These are phyloP conservation scores for Mycena belliarum DNA, from an alignment of 768 basidiomycete species.

Conservation along the genomic window DNA sequence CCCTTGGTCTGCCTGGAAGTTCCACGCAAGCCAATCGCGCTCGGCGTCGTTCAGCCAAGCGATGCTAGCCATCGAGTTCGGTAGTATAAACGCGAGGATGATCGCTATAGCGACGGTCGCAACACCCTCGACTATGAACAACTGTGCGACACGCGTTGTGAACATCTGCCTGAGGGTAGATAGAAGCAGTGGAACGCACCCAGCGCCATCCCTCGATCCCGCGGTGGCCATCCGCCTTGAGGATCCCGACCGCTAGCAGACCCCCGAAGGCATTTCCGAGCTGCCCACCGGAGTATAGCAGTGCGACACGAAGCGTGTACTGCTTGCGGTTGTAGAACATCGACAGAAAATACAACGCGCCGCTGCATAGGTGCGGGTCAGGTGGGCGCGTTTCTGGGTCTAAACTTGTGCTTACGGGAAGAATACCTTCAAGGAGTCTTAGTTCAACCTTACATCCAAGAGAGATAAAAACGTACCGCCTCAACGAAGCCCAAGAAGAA, in stretches of 20 bases:
- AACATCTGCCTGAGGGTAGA: no score
- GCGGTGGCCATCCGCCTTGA: conserved; percentile 47
- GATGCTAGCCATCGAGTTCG: conserved; percentile 36
- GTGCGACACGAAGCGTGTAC: conserved; percentile 33
- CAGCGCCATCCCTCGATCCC: conserved; percentile 56
- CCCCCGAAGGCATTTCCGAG: conserved; percentile 56
- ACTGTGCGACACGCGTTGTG: conserved; percentile 31
- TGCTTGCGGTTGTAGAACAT: conserved; percentile 19
- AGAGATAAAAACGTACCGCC: no score
- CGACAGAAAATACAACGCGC: conserved; percentile 5
- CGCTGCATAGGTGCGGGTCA: conserved; percentile 1
- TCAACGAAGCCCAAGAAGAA: conserved; percentile 58
- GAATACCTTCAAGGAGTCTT: no score
- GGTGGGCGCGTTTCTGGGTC: conserved; percentile 18
- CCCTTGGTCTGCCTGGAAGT: conserved; percentile 46
- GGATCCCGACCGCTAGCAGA: conserved; percentile 48
- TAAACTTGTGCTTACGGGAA: conserved; percentile 42
- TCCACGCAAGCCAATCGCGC: conserved; percentile 43
- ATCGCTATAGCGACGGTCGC: conserved; percentile 48
- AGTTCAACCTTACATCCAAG: no score
- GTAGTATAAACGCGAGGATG: conserved; percentile 46
- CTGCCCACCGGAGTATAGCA: conserved; percentile 52
- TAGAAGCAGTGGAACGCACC: conserved; percentile 9
- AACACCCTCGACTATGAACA: conserved; percentile 50
- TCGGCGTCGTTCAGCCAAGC: conserved; percentile 50